Conservation (phyloP, 768 basidiomycete species). For the Daedalea quercina region DNA sequence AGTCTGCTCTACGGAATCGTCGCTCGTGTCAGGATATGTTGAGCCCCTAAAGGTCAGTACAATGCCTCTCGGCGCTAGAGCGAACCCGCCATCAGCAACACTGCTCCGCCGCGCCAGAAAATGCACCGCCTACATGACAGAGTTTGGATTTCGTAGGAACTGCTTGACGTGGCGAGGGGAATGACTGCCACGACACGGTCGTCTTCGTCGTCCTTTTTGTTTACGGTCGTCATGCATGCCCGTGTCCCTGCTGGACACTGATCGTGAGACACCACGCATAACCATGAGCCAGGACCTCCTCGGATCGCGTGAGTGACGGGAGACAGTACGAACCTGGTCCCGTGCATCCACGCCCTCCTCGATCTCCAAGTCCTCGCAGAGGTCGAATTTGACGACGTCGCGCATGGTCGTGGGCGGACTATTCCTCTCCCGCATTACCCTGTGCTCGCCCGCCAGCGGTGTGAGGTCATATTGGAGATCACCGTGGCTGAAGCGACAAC, state of each 20-base stretch:
- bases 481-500: constrained; percentile 42
- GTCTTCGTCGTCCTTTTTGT: constrained; percentile 43
- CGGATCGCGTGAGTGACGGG: background rate
- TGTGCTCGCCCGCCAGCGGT: constrained; percentile 43
- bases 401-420: constrained; percentile 58
- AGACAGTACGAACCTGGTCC: constrained; percentile 60
- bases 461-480: constrained; percentile 55
- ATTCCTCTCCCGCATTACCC: constrained; percentile 41
- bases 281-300: background rate
- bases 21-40: constrained; percentile 47
- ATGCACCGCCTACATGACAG: constrained; percentile 25
- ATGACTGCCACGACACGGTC: constrained; percentile 72
- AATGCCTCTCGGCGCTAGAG: constrained; percentile 46
- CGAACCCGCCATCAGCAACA: background rate
- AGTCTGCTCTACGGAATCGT: constrained; percentile 43
- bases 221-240: constrained; percentile 67
- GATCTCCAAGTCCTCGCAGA: constrained; percentile 54
- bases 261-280: background rate
- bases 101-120: background rate
- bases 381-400: constrained; percentile 57
- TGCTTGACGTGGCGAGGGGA: constrained; percentile 47
- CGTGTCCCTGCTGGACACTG: constrained; percentile 67
- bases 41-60: constrained; percentile 51
- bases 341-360: constrained; percentile 38
- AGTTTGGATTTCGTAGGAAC: constrained; percentile 20